Evolutionary conservation across 345 rosid species (phyloP).

Genomic region (Euphorbia lathyris): DNA sequence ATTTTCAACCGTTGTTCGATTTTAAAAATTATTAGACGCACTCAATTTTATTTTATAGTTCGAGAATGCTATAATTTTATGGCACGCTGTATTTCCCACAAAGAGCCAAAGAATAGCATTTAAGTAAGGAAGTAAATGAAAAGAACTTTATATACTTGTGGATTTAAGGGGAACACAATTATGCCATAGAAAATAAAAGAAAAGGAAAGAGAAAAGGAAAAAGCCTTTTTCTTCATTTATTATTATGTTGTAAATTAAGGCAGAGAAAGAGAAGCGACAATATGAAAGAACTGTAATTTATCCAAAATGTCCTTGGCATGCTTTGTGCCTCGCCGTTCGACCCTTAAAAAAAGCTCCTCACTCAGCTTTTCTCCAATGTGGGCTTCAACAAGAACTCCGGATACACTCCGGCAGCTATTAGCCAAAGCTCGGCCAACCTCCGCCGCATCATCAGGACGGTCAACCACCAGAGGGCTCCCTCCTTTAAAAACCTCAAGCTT

Average conservation of each 20-base stretch:
- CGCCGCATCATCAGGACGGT: conserved; percentile 52
- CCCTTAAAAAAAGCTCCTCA: conserved; percentile 60
- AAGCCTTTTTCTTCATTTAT: conserved; percentile 4
- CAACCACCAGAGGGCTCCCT: conserved; percentile 90
- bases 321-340: conserved; percentile 52
- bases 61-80: too few relatives aligned
- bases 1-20: too few relatives aligned
- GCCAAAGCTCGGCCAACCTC: conserved; percentile 81
- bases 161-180: conserved; percentile 29
- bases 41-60: too few relatives aligned
- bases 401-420: conserved; percentile 71
- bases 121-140: too few relatives aligned
- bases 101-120: too few relatives aligned
- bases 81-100: too few relatives aligned
- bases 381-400: conserved; percentile 89
- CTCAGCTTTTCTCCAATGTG: conserved; percentile 81
- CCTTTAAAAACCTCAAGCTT: conserved; percentile 85
- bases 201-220: conserved; percentile 1
- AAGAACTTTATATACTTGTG: conserved; percentile 13
- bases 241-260: conserved; percentile 11
- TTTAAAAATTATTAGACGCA: too few relatives aligned
- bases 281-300: conserved; percentile 74
- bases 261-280: conserved; percentile 78
- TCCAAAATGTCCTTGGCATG: conserved; percentile 79
- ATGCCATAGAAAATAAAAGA: conserved; percentile 3